Percentiles rank a stretch among this genome's conserved stretches.
Evolutionary conservation across 140 eudicot species (phyloP).

Genomic region (Oenanthe javanica): DNA sequence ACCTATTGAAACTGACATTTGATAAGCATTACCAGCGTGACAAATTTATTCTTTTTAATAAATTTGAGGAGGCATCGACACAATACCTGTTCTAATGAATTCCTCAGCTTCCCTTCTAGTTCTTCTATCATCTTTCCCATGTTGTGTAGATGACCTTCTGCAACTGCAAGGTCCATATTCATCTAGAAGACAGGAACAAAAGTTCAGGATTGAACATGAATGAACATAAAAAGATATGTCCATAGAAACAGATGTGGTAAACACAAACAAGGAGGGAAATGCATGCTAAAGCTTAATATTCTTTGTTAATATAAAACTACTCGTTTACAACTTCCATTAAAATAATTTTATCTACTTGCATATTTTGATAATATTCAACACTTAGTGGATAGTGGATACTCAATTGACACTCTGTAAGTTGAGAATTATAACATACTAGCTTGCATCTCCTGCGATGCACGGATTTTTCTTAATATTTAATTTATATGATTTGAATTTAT

Average conservation of each 20-base stretch:
- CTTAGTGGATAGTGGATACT: neutral
- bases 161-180: conserved; percentile 61
- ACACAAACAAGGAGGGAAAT: neutral
- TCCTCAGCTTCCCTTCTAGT: conserved; percentile 76
- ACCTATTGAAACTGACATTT: neutral
- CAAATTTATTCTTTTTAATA: neutral
- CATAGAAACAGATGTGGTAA: neutral
- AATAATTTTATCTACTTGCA: neutral
- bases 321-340: neutral
- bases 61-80: neutral
- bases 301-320: neutral
- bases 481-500: no score
- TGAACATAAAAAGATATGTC: neutral
- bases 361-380: neutral
- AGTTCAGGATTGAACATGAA: neutral
- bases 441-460: no score
- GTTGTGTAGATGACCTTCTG: conserved; percentile 80
- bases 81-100: conserved; percentile 80
- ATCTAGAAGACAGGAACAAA: conserved; percentile 29
- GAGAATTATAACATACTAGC: neutral
- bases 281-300: neutral
- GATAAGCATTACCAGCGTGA: neutral
- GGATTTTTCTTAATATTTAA: no score
- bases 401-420: neutral
- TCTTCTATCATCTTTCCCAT: conserved; percentile 97